Conservation (phyloP, 495 filamentous ascomycete genomes). For the Pyronema omphalodes region DNA sequence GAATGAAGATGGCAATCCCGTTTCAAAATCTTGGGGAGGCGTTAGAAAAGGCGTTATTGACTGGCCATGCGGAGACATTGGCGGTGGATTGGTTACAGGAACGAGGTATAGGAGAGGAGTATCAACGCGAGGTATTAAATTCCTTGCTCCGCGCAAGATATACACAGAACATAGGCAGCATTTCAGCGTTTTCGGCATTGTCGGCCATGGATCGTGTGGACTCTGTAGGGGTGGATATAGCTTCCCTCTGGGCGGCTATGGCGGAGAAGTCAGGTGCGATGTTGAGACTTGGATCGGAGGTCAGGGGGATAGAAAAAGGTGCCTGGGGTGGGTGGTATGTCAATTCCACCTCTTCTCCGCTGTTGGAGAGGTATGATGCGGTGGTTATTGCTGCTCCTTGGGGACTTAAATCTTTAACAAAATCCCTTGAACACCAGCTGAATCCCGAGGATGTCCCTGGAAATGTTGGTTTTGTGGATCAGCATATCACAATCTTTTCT, state of each 20-base stretch:
- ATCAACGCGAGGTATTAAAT: constrained; percentile 70
- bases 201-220: constrained; percentile 52
- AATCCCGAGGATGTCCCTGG: constrained; percentile 28
- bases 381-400: constrained; percentile 62
- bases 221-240: constrained; percentile 64
- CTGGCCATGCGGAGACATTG: neutral
- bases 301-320: constrained; percentile 37
- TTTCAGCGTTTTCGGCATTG: constrained; percentile 51
- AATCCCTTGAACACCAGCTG: constrained; percentile 29
- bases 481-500: constrained; percentile 77
- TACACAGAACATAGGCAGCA: constrained; percentile 61
- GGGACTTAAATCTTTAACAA: constrained; percentile 47
- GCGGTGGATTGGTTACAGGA: neutral
- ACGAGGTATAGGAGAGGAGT: constrained; percentile 22
- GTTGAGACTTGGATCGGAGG: constrained; percentile 45
- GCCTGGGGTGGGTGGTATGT: constrained; percentile 15
- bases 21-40: too few relatives aligned
- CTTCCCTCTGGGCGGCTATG: constrained; percentile 89
- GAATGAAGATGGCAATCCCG: neutral
- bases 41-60: neutral
- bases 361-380: constrained; percentile 42
- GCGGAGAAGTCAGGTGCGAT: constrained; percentile 40
- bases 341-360: neutral
- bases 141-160: constrained; percentile 85
- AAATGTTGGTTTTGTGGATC: constrained; percentile 53